Percentiles rank a stretch among this genome's conserved stretches.
Evolutionary conservation across 2,329 filamentous ascomycete genomes (phyloP).

Genomic region (Pseudogymnoascus sp.): DNA sequence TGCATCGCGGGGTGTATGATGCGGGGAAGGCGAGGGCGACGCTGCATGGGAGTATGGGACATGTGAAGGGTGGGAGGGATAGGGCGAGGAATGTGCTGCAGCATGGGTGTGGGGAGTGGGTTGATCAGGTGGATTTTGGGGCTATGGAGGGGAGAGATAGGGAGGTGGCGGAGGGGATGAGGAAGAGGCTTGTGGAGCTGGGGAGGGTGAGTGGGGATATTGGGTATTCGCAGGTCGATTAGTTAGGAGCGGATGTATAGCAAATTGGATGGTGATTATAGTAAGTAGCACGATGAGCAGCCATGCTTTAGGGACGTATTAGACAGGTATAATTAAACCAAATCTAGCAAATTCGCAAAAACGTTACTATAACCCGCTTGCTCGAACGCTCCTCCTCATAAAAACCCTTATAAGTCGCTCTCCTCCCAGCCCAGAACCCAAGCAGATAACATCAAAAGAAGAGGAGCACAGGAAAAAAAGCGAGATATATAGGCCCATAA

Average conservation of each 20-base stretch:
- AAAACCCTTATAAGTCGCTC: background rate
- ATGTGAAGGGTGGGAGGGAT: slow-evolving; percentile 43
- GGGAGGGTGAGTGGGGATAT: slow-evolving; percentile 52
- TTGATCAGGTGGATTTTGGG: slow-evolving; percentile 48
- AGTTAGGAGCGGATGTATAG: background rate
- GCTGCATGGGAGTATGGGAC: slow-evolving; percentile 63
- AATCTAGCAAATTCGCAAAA: background rate
- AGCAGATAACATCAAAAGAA: background rate
- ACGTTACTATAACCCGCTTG: background rate
- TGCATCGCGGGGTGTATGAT: slow-evolving; percentile 63
- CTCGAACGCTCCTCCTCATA: background rate
- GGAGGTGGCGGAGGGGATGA: slow-evolving; percentile 53
- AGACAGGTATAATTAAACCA: background rate
- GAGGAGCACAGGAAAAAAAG: background rate
- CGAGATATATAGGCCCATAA: background rate
- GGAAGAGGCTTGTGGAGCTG: slow-evolving; percentile 51
- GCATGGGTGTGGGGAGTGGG: slow-evolving; percentile 63
- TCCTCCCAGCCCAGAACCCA: background rate
- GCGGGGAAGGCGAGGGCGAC: slow-evolving; percentile 54
- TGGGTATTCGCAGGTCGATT: slow-evolving; percentile 50
- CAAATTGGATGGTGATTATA: background rate
- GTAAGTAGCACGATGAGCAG: background rate
- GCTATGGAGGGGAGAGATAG: slow-evolving; percentile 36
- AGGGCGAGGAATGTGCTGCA: slow-evolving; percentile 66
- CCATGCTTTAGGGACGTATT: background rate